Conservation (phyloP, 176 grass and related monocot species). For the Guadua angustifolia region DNA sequence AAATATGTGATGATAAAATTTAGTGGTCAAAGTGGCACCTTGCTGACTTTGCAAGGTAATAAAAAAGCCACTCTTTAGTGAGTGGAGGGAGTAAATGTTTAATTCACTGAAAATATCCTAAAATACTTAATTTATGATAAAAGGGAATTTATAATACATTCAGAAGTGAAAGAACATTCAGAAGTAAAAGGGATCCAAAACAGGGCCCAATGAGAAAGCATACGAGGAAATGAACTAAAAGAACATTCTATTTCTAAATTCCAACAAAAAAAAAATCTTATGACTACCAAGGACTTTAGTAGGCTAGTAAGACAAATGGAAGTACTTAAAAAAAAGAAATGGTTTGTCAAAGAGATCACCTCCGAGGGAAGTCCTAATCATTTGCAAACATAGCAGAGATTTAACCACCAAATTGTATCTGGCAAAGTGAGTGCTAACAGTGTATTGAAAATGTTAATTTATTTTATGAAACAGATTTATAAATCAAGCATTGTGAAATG, state of each 20-base stretch:
- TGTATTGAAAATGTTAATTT: not conserved
- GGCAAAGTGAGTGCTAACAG: not conserved
- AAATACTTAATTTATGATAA: conserved; percentile 6
- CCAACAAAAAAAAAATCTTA: not conserved
- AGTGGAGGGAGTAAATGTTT: not conserved
- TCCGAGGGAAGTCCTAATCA: conserved; percentile 4
- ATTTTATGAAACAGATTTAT: conserved; percentile 3
- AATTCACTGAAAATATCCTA: conserved; percentile 7
- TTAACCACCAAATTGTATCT: not conserved
- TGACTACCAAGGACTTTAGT: not conserved
- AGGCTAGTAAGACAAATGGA: not conserved
- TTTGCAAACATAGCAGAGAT: not conserved
- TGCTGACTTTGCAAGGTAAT: not conserved
- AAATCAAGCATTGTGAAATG: not conserved
- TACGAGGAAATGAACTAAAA: not conserved
- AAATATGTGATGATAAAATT: not conserved
- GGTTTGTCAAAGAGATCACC: not conserved
- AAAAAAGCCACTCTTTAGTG: not conserved
- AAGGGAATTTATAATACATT: not conserved
- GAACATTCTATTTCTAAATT: not conserved
- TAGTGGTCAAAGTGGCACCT: not conserved
- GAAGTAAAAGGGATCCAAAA: no score
- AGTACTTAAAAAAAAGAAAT: not conserved
- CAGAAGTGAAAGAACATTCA: no score
- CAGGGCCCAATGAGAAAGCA: not conserved